Base-by-base conservation (phyloP, 2,329 filamentous ascomycete species). In the Epichloe bromicola region DNA sequence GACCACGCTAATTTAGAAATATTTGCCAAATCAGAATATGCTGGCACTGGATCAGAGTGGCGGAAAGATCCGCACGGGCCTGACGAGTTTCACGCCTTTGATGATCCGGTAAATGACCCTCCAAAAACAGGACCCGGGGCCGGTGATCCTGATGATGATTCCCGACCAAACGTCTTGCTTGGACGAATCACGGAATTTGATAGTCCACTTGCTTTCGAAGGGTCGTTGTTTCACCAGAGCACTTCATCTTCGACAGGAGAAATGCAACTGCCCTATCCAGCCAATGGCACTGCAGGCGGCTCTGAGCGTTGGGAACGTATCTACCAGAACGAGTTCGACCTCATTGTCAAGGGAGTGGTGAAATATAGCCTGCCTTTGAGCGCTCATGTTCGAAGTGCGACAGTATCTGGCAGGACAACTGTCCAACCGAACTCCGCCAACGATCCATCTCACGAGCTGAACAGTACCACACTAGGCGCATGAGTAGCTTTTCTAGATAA, bases 11-110 rank as follows among this genome's bases (percentile, higher is more conserved):
- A 97, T 63, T 75, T 97, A 52, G 89, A 94, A 61, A 79, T 98
- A 34, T 97, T 97, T 67, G 93, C 93, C 33, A 95, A 94, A 67
- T 96, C 89, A 53, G 88, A 86, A 54, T 86, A 91, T 63, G 86
- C 91, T 12, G 86, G 87, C n/a, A 76, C 74, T 7, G 79, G 82
- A 59, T 76, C 73, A 26, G 74, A 80, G 60, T 81, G 79, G 78
- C 76, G 77, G 74, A 70, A 72, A 19, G 63, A 63, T 38, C 62
- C 61, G 41, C 56, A 61, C 51, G 57, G 61, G 30, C 59, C 57
- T 20, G 56, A 57, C 17, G 57, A 60, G 17, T 49, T 67, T 10
- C 62, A 56, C 14, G 51, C 54, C n/a, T 45, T 54, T 20, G 64
- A 67, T 47, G 66, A 68, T 50, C 62, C 65, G 7, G 49, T 54